These are phyloP conservation scores for Eimeria mitis DNA, from an alignment of 169 alveolate species.

Conservation along the genomic window DNA sequence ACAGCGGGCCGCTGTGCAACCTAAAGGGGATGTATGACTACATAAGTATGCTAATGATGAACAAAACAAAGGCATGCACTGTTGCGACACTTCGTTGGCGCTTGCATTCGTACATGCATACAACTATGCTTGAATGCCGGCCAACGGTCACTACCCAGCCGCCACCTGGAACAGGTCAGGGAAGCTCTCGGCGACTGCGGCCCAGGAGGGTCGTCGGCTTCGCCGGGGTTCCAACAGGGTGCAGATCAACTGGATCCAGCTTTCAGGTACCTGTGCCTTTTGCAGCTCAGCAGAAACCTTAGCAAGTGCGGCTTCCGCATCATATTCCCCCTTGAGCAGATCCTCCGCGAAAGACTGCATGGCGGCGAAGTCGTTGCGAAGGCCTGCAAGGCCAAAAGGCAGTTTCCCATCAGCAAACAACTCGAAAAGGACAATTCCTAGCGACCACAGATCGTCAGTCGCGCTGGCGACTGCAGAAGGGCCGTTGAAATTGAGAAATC, in stretches of 20 bases:
- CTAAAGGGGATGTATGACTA: no score
- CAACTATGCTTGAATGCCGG: no score
- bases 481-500: not conserved
- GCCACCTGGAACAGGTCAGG: not conserved
- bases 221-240: not conserved
- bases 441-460: slow-evolving; percentile 45
- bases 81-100: no score
- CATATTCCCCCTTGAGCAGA: not conserved
- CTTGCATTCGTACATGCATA: no score
- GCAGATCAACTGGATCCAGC: not conserved
- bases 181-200: not conserved
- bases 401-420: slow-evolving; percentile 51
- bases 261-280: not conserved
- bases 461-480: not conserved
- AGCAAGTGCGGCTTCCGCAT: not conserved
- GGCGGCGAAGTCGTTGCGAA: not conserved
- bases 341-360: not conserved
- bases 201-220: not conserved
- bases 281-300: not conserved
- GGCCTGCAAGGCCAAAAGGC: not conserved
- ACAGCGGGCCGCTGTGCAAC: no score
- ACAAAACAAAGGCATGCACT: no score
- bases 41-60: no score
- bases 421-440: slow-evolving; percentile 42
- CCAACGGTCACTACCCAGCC: no score